A percentile compares a stretch with the other conserved stretches of the same genome.
Conservation (phyloP, 2,329 filamentous ascomycete species). For the Neospermospora avenae region DNA sequence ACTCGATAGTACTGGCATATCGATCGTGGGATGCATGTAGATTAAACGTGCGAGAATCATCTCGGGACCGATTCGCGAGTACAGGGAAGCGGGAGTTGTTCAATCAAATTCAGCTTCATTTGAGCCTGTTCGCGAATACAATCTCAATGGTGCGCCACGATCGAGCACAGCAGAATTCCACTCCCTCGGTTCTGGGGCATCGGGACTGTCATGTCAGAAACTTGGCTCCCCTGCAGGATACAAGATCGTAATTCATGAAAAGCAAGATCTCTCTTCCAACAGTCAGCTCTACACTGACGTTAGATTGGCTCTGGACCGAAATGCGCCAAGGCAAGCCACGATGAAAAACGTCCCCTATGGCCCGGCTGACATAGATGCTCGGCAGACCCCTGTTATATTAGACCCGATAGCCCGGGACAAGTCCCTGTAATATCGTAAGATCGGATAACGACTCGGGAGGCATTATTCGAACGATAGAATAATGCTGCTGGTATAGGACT, state of each 20-base stretch:
- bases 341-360: neutral
- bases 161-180: neutral
- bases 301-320: too few relatives aligned
- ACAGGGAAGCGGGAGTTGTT: neutral
- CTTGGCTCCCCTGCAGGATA: neutral
- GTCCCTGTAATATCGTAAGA: neutral
- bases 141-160: neutral
- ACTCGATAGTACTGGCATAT: neutral
- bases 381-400: neutral
- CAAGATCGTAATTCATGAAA: neutral
- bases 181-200: neutral
- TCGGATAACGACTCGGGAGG: neutral
- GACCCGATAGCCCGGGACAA: neutral
- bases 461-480: neutral
- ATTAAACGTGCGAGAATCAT: neutral
- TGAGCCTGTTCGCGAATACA: neutral
- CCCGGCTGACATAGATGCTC: neutral
- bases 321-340: too few relatives aligned
- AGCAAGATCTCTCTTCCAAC: too few relatives aligned
- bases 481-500: neutral
- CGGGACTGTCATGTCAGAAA: neutral
- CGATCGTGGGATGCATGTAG: neutral
- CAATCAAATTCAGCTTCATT: neutral
- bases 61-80: neutral
- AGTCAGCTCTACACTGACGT: too few relatives aligned